A percentile compares a stretch with the other conserved stretches of the same genome.
These are phyloP conservation scores for Mycena indigotica DNA, from an alignment of 768 basidiomycete genomes.

Conservation along the genomic window DNA sequence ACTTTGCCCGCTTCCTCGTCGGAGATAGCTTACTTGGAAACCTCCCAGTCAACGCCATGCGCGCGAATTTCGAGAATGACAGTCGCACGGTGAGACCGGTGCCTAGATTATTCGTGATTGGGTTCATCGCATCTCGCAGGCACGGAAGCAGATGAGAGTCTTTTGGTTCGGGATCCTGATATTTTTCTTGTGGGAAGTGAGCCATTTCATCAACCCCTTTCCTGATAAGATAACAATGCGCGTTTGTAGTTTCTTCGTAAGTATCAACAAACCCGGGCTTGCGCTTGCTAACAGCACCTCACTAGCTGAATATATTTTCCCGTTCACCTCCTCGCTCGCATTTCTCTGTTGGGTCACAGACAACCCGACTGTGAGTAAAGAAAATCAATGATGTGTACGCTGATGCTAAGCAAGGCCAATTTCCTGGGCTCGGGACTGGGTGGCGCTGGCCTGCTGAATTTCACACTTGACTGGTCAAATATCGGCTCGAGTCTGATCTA, in stretches of 20 bases:
- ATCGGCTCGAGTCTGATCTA: constrained; percentile 26
- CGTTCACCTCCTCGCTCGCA: constrained; percentile 28
- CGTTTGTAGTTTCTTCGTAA: constrained; percentile 26
- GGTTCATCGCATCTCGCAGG: neutral
- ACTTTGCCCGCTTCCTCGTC: no score
- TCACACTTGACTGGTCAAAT: constrained; percentile 30
- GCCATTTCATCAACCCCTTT: neutral
- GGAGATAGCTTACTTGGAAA: neutral
- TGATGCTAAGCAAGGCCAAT: constrained; percentile 1
- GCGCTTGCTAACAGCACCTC: neutral
- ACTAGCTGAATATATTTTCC: constrained; percentile 27
- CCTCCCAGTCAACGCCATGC: constrained; percentile 19
- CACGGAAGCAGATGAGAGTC: constrained; percentile 27
- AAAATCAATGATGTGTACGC: constrained; percentile 1
- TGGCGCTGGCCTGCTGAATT: constrained; percentile 26
- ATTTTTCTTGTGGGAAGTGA: constrained; percentile 20
- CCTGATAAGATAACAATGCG: no score
- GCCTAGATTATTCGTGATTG: constrained; percentile 11
- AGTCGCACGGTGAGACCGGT: constrained; percentile 18
- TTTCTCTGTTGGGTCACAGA: constrained; percentile 30
- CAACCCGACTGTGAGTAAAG: constrained; percentile 20
- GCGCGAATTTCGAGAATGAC: constrained; percentile 19
- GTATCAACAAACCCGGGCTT: neutral
- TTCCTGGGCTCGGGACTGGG: constrained; percentile 25
- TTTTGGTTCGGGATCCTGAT: constrained; percentile 24